These are phyloP conservation scores for Pseudogymnoascus sp. DNA, from an alignment of 2,329 filamentous ascomycete genomes.

Conservation along the genomic window DNA sequence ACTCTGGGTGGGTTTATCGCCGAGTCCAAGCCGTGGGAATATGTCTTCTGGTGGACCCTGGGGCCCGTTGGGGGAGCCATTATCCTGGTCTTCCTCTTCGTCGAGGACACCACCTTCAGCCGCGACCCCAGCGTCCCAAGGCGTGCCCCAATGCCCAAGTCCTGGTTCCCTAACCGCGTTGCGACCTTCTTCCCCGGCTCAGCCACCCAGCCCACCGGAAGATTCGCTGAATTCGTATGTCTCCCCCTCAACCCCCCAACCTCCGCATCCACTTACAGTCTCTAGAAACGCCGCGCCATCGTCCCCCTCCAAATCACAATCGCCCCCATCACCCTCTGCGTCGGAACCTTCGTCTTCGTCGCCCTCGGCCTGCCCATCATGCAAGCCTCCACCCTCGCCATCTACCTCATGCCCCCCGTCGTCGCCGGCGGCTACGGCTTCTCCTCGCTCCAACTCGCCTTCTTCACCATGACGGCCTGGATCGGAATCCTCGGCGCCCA, in stretches of 20 bases:
- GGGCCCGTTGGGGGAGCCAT: background rate
- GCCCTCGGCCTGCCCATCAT: constrained; percentile 10
- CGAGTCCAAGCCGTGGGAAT: constrained; percentile 26
- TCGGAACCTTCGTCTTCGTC: constrained; percentile 6
- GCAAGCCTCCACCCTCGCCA: constrained; percentile 7
- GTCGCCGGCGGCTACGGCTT: constrained; percentile 11
- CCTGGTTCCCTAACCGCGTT: background rate
- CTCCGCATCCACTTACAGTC: background rate
- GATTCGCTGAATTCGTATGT: background rate
- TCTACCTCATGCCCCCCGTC: constrained; percentile 9
- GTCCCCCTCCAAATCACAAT: background rate
- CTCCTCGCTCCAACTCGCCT: constrained; percentile 8
- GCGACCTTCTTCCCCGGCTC: constrained; percentile 2
- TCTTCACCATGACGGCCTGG: constrained; percentile 8
- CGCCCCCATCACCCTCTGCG: background rate
- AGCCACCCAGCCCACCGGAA: background rate
- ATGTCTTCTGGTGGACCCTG: constrained; percentile 34
- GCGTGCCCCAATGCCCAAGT: background rate
- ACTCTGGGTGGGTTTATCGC: constrained; percentile 34
- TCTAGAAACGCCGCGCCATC: background rate
- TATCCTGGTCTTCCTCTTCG: constrained; percentile 2
- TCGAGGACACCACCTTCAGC: constrained; percentile 8
- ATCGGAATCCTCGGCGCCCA: constrained; percentile 9
- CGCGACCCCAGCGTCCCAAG: background rate
- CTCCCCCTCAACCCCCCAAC: background rate